Conservation (phyloP, 208 protist genomes). For the Trypanosoma boissoni region DNA sequence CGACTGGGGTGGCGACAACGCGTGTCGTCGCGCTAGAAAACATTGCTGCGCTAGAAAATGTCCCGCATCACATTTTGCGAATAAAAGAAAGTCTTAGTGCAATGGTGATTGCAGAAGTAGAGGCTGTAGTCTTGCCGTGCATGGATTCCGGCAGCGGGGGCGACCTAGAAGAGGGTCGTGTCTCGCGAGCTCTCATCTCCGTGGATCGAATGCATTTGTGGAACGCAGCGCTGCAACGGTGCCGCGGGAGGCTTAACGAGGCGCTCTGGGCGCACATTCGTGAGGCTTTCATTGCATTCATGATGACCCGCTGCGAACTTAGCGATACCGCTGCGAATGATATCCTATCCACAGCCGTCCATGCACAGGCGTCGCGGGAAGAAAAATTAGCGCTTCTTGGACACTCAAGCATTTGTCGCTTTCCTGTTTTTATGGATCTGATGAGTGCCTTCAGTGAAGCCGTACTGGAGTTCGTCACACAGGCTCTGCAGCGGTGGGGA, state of each 20-base stretch:
- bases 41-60: constrained; percentile 11
- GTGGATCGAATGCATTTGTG: constrained; percentile 35
- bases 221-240: constrained; percentile 29
- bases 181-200: constrained; percentile 1
- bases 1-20: background rate
- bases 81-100: constrained; percentile 22
- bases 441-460: constrained; percentile 36
- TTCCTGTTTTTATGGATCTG: constrained; percentile 40
- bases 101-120: constrained; percentile 34
- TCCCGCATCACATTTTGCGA: constrained; percentile 13
- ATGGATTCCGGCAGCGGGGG: background rate
- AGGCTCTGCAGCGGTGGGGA: constrained; percentile 52
- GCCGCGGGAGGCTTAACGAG: constrained; percentile 23
- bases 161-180: constrained; percentile 22
- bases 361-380: constrained; percentile 17
- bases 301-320: constrained; percentile 42
- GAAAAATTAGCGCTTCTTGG: constrained; percentile 33
- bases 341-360: constrained; percentile 41
- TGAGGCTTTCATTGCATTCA: constrained; percentile 46
- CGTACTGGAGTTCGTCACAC: constrained; percentile 42
- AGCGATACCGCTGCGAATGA: constrained; percentile 59
- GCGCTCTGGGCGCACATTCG: constrained; percentile 37
- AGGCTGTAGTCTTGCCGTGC: constrained; percentile 27
- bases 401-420: constrained; percentile 30
- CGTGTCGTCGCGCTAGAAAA: background rate